Evolutionary conservation across 2,329 filamentous ascomycete genomes (phyloP).

Genomic region (Magnaporthiopsis poae): DNA sequence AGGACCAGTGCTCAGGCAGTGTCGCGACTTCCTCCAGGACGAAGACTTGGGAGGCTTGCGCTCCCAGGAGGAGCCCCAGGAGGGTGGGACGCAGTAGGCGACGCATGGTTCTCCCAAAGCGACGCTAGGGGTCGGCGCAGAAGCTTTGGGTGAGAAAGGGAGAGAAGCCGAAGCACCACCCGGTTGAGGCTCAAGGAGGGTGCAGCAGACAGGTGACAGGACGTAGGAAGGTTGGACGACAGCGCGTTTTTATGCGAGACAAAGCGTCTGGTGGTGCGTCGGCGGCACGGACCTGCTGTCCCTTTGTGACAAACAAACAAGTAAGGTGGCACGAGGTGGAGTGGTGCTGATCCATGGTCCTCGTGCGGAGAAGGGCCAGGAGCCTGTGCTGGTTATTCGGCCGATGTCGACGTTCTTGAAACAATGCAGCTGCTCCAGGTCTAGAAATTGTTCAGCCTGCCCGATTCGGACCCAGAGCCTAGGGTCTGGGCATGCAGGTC

Average conservation of each 20-base stretch:
- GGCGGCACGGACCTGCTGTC: neutral
- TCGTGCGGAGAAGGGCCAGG: too few species aligned
- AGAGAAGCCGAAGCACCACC: neutral
- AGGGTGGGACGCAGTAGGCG: neutral
- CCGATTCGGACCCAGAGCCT: neutral
- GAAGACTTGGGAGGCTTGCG: slow-evolving; percentile 7
- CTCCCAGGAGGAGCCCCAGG: neutral
- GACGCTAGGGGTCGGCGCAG: neutral
- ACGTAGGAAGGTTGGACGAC: neutral
- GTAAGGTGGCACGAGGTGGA: neutral
- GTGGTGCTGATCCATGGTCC: neutral
- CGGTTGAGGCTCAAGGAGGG: neutral
- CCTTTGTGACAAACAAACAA: neutral
- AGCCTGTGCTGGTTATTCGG: neutral
- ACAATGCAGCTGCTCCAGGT: neutral
- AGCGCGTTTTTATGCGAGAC: neutral
- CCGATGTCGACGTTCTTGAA: neutral
- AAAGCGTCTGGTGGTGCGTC: neutral
- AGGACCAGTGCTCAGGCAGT: slow-evolving; percentile 20
- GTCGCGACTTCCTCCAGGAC: slow-evolving; percentile 14
- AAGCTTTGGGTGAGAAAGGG: neutral
- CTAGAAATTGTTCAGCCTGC: neutral
- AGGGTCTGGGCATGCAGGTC: neutral
- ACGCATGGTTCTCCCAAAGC: neutral
- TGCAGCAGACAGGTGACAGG: neutral